Base-by-base conservation (phyloP, 2,329 filamentous ascomycete genomes). In the Aspergillus sp. region DNA sequence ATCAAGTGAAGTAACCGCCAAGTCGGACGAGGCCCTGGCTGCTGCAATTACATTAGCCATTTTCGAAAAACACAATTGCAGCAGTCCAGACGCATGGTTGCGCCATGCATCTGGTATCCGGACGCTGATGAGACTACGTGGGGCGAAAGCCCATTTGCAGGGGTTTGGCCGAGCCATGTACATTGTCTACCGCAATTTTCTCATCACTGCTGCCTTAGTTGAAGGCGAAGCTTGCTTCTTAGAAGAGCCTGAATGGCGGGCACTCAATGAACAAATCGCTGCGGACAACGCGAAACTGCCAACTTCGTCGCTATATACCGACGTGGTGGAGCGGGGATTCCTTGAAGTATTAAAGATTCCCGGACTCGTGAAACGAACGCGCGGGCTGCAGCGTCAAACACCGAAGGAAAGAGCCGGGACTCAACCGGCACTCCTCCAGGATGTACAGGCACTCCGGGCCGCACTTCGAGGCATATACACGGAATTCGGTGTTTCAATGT, bases 1-100 rank as follows among this genome's bases (percentile, higher is more conserved):
- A 8, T 58, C 63, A n/a, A 56, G 71, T 43, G 55, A 61, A n/a
- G 51, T 44, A 6, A 66, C 64, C 4, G 71, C 71, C 6, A 67
- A 68, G 56, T 70, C 70, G 1, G 70, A 71, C 27, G 69, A 73
- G 47, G 68, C 68, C 6, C 56, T 77, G 3, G 69, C 70, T 8
- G 68, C 73, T 2, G 73, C 71, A 19, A 71, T 75, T 23, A 58
- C 69, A 3, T 66, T 76, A 6, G 71, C 66, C 4, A 65, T 75
- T 37, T 76, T 73, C 52, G 74, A 77, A 51, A 70, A 74, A 58
- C 70, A 73, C 56, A 66, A 69, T 33, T 71, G 68, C 39, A 74
- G 71, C n/a, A 68, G 67, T n/a, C 64, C 69, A 33, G 62, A 70
- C 14, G 67, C 72, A 4, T 77, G 74, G 73, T 61, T 75, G 4